Base-by-base conservation (phyloP, 2,329 filamentous ascomycete species). In the Ustulina deusta region DNA sequence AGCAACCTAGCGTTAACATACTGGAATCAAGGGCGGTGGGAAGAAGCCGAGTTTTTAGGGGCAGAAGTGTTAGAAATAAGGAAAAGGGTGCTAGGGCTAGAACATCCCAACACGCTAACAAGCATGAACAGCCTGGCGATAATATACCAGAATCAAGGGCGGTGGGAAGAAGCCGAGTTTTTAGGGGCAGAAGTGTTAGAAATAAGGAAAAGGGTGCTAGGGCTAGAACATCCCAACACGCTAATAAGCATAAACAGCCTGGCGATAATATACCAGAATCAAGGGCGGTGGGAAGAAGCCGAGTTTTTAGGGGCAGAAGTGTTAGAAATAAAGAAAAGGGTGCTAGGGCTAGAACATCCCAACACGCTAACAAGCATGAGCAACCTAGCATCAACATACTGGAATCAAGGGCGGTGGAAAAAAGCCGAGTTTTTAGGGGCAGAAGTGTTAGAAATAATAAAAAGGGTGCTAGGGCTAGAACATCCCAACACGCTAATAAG, bases 1-100 rank as follows among this genome's bases (percentile, higher is more conserved):
- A 32, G 2, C 4, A 59, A 59, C 20, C 11, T 66, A 17, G 64
- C 52, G 4, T n/a, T 20, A 9, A 48, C 48, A 36, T 65, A 65
- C 17, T 0, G 0, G 36, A 2, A 46, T 27, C 56, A 34, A 20
- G n/a, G 32, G 0, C 42, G 54, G 11, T 58, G 27, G 52, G 15
- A 52, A 22, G 44, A 63, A 10, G 52, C 61, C 22, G 54, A 63
- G 25, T 38, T 7, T 32, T 25, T 63, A 38, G 7, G 17, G 1
- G 6, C 42, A 17, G 42, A 63, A n/a, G 61, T 52, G n/a, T 13
- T 49, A 40, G 34, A 52, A n/a, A 20, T 20, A 10, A 15, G 20
- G 1, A 25, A 57, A 46, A 49, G 3, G 22, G 27, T 48, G 15
- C 27, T 48, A 4, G 60, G 60, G 17, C 38, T 22, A n/a, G 15